Base-by-base conservation (phyloP, 306 rosid species). In the Rubus idaeus region DNA sequence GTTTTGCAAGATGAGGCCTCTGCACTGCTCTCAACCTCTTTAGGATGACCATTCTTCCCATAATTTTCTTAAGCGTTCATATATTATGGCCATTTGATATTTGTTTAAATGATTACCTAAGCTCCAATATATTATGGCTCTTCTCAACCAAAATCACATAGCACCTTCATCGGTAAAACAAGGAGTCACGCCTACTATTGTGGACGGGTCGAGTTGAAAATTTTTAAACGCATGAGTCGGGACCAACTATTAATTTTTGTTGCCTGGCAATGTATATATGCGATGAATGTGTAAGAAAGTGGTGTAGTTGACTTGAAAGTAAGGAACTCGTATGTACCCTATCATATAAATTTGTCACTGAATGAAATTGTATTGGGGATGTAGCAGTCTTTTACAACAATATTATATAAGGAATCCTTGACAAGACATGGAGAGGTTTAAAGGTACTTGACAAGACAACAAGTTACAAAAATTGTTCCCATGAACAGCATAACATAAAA, bases 1-100 rank as follows among this genome's bases (percentile, higher is more conserved):
- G 75, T 88, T 65, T 75, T 90, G 79, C 96, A 89, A 84, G 92
- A 92, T 6, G 84, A 86, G 68, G 97, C 98, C 79, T 84, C 93
- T 50, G 75, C 86, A 79, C 83, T 95, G 17, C 90, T 90, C 64
- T 81, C 58, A 64, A 79, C 61, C 73, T 85, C 14, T 55, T 8
- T 21, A 7, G 13, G 40, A 42, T 42, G 47, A 64, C 46, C 68
- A 13, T 63, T 62, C n/a, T 13, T 62, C 68, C 45, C 21, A 6
- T 18, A 11, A 26, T 2, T 57, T 20, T 3, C 46, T 8, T 9
- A 57, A 10, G 41, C 40, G 17, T 23, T 5, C 5, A 23, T 23
- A 23, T 23, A 23, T 23, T 23, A 30, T 30, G 35, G 35, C 35
- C 35, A 30, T 30, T 30, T 30, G 35, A 30, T 30, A 30, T 23